These are phyloP conservation scores for Euphorbia schlechtendalii DNA, from an alignment of 441 rosid genomes.

Conservation along the genomic window DNA sequence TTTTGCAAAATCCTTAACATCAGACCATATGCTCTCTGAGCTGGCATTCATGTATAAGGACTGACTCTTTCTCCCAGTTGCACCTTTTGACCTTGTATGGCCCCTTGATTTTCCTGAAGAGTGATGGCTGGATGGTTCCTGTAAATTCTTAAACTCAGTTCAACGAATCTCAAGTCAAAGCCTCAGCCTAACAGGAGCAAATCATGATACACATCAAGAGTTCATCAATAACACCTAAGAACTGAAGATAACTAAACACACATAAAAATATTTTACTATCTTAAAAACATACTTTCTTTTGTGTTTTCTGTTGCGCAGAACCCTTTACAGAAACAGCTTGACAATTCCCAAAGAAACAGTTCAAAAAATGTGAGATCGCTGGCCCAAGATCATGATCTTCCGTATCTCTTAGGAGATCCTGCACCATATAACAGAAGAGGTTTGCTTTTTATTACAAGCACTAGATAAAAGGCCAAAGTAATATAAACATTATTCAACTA, in stretches of 20 bases:
- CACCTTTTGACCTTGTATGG: conserved; percentile 67
- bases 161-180: background rate
- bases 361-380: conserved; percentile 74
- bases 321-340: conserved; percentile 47
- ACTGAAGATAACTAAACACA: background rate
- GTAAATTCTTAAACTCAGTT: conserved; percentile 14
- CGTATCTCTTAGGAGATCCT: conserved; percentile 77
- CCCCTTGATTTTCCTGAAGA: conserved; percentile 60
- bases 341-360: conserved; percentile 83
- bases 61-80: conserved; percentile 50
- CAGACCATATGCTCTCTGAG: conserved; percentile 85
- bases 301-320: conserved; percentile 39
- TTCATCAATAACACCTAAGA: background rate
- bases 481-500: no score
- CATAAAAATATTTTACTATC: conserved; percentile 13
- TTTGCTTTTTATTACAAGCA: no score
- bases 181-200: background rate
- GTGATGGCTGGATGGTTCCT: conserved; percentile 64
- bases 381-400: conserved; percentile 84
- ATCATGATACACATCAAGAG: background rate
- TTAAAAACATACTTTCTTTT: conserved; percentile 65
- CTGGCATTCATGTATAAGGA: conserved; percentile 63
- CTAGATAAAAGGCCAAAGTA: no score
- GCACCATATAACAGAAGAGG: conserved; percentile 17
- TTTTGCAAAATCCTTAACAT: conserved; percentile 78